phyloP scores from a whole-genome alignment of 176 grass and related monocot species.

The Saccharum spontaneum region DNA sequence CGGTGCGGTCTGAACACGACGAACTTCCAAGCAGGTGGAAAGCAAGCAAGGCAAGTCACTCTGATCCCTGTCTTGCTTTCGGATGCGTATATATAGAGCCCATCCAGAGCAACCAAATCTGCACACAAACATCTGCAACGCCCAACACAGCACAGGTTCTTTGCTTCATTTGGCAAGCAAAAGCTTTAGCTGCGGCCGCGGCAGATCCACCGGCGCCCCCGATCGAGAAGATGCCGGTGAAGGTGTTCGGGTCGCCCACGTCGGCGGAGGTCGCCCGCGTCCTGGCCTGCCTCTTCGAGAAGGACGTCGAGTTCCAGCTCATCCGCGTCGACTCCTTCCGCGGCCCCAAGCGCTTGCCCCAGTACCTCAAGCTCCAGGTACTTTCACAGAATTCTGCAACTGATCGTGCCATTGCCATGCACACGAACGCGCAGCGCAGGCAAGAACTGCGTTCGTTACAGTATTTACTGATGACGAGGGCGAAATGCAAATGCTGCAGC shows the following conservation, averaged over 20 bases:
- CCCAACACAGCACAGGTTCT: not conserved
- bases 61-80: not conserved
- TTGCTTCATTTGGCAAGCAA: not conserved
- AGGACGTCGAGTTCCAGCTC: slow-evolving; percentile 73
- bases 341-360: slow-evolving; percentile 40
- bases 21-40: not conserved
- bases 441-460: not conserved
- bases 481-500: slow-evolving; percentile 15
- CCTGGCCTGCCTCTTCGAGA: slow-evolving; percentile 64
- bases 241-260: slow-evolving; percentile 61
- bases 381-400: not conserved
- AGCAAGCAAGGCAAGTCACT: slow-evolving; percentile 41
- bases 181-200: not conserved
- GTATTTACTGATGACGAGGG: not conserved
- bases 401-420: not conserved
- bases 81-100: slow-evolving; percentile 22
- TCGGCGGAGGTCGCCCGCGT: slow-evolving; percentile 61
- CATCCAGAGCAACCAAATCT: not conserved
- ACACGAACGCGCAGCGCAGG: not conserved
- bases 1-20: not conserved
- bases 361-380: slow-evolving; percentile 54
- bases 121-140: not conserved
- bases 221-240: slow-evolving; percentile 35
- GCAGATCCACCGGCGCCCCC: not conserved
- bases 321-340: slow-evolving; percentile 63